Percentiles rank a stretch among this genome's conserved stretches.
Evolutionary conservation across 495 filamentous ascomycete species (phyloP).

Genomic region (Lasiosphaeria hispida): DNA sequence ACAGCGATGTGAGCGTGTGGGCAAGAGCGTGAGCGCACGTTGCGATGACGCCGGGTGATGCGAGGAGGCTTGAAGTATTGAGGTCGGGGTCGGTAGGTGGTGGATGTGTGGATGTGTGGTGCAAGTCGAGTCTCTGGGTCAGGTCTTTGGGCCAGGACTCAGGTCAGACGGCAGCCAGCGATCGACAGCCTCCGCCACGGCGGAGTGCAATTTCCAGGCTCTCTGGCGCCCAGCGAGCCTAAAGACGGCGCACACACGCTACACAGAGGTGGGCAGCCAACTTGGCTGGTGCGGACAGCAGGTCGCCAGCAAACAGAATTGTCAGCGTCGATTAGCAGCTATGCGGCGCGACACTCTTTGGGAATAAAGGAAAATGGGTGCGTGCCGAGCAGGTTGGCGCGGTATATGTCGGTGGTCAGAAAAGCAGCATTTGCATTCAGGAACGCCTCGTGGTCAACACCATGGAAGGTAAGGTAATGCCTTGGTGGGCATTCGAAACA

Average conservation of each 20-base stretch:
- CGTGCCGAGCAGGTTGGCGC: too few relatives aligned
- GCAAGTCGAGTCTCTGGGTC: conserved; percentile 18
- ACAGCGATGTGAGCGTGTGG: too few relatives aligned
- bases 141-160: conserved; percentile 1
- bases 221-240: conserved; percentile 10
- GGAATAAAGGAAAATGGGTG: too few relatives aligned
- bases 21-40: too few relatives aligned
- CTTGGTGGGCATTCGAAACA: conserved; percentile 7
- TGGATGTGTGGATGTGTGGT: conserved; percentile 17
- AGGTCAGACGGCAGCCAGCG: conserved; percentile 26
- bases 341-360: too few relatives aligned
- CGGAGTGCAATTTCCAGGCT: conserved; percentile 35
- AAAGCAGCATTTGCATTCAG: too few relatives aligned
- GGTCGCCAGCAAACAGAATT: background rate
- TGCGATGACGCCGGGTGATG: too few relatives aligned
- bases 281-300: background rate
- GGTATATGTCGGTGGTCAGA: too few relatives aligned
- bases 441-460: too few relatives aligned
- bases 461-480: too few relatives aligned
- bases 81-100: conserved; percentile 5
- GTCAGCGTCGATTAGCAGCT: too few relatives aligned
- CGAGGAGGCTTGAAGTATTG: too few relatives aligned
- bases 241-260: conserved; percentile 5
- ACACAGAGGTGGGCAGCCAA: background rate
- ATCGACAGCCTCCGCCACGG: conserved; percentile 33